These are phyloP conservation scores for Blastocystis sp. DNA, from an alignment of 352 stramenopile genomes.

Conservation along the genomic window DNA sequence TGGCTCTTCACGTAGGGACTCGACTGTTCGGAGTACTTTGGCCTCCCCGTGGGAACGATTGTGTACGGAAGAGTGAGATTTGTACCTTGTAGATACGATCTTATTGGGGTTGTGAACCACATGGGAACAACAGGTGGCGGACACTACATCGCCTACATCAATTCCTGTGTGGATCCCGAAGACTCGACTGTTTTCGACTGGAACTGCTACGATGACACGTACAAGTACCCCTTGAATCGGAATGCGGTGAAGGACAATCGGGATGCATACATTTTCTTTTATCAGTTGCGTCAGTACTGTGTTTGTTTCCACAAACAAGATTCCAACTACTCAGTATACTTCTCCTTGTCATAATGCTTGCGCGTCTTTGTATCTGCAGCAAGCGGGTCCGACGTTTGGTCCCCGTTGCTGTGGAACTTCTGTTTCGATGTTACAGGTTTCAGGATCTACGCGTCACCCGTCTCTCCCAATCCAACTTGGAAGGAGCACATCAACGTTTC, in stretches of 20 bases:
- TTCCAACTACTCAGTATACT: slow-evolving; percentile 15
- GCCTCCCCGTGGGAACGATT: not conserved
- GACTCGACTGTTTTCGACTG: not conserved
- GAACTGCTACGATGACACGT: slow-evolving; percentile 19
- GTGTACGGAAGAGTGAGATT: not conserved
- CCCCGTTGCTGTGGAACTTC: slow-evolving; percentile 23
- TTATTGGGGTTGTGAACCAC: slow-evolving; percentile 70
- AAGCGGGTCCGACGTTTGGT: not conserved
- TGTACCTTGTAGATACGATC: slow-evolving; percentile 69
- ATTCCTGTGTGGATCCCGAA: not conserved
- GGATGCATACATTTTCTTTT: slow-evolving; percentile 40
- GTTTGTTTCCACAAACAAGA: not conserved
- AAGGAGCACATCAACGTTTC: slow-evolving; percentile 86
- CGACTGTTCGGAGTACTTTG: slow-evolving; percentile 47
- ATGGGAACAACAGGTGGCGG: slow-evolving; percentile 69
- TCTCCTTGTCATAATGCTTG: slow-evolving; percentile 52
- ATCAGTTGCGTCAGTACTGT: slow-evolving; percentile 23
- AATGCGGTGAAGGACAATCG: slow-evolving; percentile 3
- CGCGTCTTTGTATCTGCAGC: not conserved
- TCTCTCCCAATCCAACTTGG: slow-evolving; percentile 64
- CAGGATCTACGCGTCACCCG: slow-evolving; percentile 56
- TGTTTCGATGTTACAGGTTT: slow-evolving; percentile 58
- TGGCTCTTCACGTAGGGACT: slow-evolving; percentile 65
- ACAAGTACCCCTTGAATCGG: not conserved
- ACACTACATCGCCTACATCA: slow-evolving; percentile 70